phyloP scores from a whole-genome alignment of 352 stramenopile genomes.

The Aphanomyces invadans region DNA sequence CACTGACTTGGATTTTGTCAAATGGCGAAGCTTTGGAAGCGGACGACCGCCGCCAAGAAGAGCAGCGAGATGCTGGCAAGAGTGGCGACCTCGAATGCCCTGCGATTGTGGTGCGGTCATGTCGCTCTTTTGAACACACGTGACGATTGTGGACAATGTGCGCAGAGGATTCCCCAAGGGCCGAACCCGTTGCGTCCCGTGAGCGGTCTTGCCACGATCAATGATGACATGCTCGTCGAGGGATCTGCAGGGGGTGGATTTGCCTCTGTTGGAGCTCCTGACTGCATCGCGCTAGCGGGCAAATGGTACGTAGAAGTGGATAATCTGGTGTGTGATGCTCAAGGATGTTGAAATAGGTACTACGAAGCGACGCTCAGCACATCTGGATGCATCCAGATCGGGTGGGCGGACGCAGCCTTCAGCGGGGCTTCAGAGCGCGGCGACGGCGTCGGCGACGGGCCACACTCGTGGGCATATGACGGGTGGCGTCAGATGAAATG shows the following conservation, averaged over 20 bases:
- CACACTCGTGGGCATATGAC: conserved; percentile 90
- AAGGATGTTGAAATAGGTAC: conserved; percentile 38
- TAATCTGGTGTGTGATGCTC: too few species aligned
- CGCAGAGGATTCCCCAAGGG: conserved; percentile 13
- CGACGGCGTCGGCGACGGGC: conserved; percentile 88
- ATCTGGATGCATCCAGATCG: conserved; percentile 91
- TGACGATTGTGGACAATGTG: conserved; percentile 14
- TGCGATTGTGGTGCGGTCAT: too few species aligned
- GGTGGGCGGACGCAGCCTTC: conserved; percentile 87
- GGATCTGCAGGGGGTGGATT: conserved; percentile 78
- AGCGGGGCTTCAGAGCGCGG: conserved; percentile 77
- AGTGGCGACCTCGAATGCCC: too few species aligned
- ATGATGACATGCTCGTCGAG: conserved; percentile 81
- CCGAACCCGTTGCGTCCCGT: conserved; percentile 77
- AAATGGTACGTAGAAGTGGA: too few species aligned
- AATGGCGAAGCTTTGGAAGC: conserved; percentile 84
- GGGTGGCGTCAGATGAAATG: conserved; percentile 88
- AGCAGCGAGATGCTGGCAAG: conserved; percentile 34
- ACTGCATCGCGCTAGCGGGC: conserved; percentile 67
- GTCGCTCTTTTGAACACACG: too few species aligned
- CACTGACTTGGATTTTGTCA: conserved; percentile 89
- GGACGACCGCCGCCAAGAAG: conserved; percentile 81
- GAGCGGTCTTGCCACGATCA: conserved; percentile 80
- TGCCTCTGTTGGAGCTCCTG: conserved; percentile 70
- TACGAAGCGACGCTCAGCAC: conserved; percentile 90